Evolutionary conservation across 305 asterid species (phyloP), one percentile per base, ranked within the genome.

Genomic region (Nicotiana rustica): DNA sequence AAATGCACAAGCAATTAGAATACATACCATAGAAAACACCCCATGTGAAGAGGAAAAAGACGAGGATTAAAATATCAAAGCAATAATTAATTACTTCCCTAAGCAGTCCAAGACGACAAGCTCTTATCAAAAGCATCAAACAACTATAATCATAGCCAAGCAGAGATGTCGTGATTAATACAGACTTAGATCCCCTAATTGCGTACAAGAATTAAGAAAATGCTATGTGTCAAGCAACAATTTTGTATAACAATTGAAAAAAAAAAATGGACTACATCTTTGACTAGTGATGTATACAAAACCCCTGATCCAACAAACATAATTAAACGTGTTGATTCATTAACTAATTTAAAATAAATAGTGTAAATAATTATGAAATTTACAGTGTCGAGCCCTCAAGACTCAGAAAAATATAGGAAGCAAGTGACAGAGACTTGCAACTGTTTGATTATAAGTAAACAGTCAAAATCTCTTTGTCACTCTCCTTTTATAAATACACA

Each of bases 1-100:
- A 49, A 49, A 10, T 0, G 4, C 10, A 36, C 38, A n/a, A 21
- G 60, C 65, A 64, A 65, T 15, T 49, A 80, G 56, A 70, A 69
- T 19, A 18, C 49, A 8, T 35, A 38, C 73, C 76, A 81, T 83
- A 49, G 25, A 80, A 71, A 85, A 79, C 82, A 82, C 77, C 78
- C 85, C 91, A 88, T 86, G 91, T 88, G 89, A 81, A 61, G 31
- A 0, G 25, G 59, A 55, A 12, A 6, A 82, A 78, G 33, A 69
- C 10, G 10, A 10, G 21, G 5, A 81, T 19, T 75, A 71, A 83
- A 82, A 81, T 29, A 71, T 55, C 84, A 64, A 82, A 76, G 49
- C 69, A 15, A 18, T 19, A 60, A 7, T 71, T 64, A 13, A 21
- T 35, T 4, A 13, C 6, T 3, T 49, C 10, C 36, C 6, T 21